Conservation (phyloP, 2,329 filamentous ascomycete genomes). For the Fusarium sp. region DNA sequence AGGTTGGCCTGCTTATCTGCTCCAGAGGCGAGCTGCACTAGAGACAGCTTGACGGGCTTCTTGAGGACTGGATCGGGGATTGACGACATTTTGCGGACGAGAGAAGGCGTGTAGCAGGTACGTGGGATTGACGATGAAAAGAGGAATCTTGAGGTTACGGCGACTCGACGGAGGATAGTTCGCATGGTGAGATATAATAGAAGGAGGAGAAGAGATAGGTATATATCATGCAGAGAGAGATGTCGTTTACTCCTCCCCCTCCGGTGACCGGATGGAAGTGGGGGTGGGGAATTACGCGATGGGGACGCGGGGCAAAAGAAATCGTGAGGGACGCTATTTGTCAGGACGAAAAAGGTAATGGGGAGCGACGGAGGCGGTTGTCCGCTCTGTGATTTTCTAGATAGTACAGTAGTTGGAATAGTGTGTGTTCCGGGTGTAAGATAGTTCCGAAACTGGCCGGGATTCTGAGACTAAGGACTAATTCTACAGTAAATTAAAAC, state of each 20-base stretch:
- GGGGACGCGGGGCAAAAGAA: constrained; percentile 24
- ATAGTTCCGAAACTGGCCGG: not conserved
- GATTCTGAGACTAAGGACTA: not conserved
- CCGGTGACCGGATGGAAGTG: constrained; percentile 24
- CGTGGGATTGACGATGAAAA: constrained; percentile 7
- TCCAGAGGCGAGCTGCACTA: constrained; percentile 84
- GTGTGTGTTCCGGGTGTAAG: not conserved
- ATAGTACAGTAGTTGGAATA: not conserved
- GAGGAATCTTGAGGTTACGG: constrained; percentile 23
- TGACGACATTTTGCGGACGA: constrained; percentile 52
- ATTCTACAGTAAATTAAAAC: not conserved
- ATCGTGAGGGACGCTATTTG: constrained; percentile 16
- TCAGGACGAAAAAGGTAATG: not conserved
- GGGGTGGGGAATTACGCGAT: constrained; percentile 34
- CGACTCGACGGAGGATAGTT: constrained; percentile 23
- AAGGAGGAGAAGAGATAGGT: not conserved
- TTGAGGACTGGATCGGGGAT: constrained; percentile 67
- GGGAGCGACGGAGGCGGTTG: not conserved
- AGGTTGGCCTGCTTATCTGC: constrained; percentile 90
- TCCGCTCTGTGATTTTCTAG: not conserved
- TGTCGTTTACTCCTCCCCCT: constrained; percentile 12
- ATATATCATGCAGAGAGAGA: constrained; percentile 13
- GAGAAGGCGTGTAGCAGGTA: constrained; percentile 10
- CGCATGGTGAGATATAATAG: constrained; percentile 28
- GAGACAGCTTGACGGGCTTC: constrained; percentile 81